Evolutionary conservation across 1,139 yeast genomes (phyloP).

Genomic region (Protomyces lactucae-debilis): DNA sequence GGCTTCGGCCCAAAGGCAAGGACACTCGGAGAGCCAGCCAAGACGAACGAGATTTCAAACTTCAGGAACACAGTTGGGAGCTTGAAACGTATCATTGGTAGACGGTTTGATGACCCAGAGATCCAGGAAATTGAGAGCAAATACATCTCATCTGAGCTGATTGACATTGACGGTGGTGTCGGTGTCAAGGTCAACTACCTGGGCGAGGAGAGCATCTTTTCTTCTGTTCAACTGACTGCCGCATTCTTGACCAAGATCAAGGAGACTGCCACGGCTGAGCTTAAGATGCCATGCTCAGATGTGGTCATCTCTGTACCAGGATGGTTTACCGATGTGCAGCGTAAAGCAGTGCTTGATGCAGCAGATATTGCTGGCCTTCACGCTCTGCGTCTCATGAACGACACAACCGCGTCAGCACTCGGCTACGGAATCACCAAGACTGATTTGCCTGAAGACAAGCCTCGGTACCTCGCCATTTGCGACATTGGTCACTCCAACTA

Average conservation of each 20-base stretch:
- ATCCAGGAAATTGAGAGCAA: slow-evolving; percentile 61
- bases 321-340: slow-evolving; percentile 95
- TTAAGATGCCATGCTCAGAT: slow-evolving; percentile 71
- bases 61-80: slow-evolving; percentile 94
- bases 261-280: slow-evolving; percentile 72
- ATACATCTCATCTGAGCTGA: slow-evolving; percentile 62
- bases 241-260: slow-evolving; percentile 92
- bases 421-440: slow-evolving; percentile 98
- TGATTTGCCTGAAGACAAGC: slow-evolving; percentile 87
- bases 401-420: slow-evolving; percentile 96
- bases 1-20: slow-evolving; percentile 89
- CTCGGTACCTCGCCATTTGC: slow-evolving; percentile 83
- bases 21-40: slow-evolving; percentile 90
- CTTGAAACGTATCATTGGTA: slow-evolving; percentile 84
- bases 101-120: slow-evolving; percentile 71
- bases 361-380: slow-evolving; percentile 93
- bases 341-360: slow-evolving; percentile 95
- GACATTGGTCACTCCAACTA: slow-evolving; percentile 97
- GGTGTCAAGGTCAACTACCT: slow-evolving; percentile 81
- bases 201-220: slow-evolving; percentile 73
- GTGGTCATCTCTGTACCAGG: slow-evolving; percentile 93
- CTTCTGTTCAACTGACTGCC: slow-evolving; percentile 85
- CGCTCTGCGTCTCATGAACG: slow-evolving; percentile 97
- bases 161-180: slow-evolving; percentile 60
- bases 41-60: slow-evolving; percentile 93